Percentiles rank a stretch among this genome's conserved stretches.
Conservation (phyloP, 495 filamentous ascomycete species). For the Aspergillus baeticus region DNA sequence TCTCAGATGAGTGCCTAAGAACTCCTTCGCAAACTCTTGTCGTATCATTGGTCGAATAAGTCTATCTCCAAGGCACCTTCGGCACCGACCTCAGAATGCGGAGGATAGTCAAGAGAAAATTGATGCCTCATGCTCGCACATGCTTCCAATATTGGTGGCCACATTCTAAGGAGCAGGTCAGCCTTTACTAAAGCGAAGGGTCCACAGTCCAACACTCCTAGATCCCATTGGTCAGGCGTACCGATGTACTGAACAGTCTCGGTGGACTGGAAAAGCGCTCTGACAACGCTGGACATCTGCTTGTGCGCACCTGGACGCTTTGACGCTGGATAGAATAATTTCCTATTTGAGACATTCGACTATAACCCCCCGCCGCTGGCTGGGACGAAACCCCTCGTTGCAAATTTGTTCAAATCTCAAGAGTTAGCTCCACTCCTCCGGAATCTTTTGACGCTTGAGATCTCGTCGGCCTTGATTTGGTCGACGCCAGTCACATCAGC, state of each 20-base stretch:
- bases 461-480: neutral
- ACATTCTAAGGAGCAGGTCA: too few species aligned
- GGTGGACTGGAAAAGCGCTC: neutral
- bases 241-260: conserved; percentile 1
- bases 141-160: neutral
- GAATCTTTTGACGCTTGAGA: neutral
- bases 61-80: neutral
- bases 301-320: neutral
- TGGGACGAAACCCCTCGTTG: neutral
- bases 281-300: neutral
- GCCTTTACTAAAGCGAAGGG: too few species aligned
- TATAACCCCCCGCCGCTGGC: neutral
- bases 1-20: neutral
- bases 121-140: neutral
- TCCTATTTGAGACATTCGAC: neutral
- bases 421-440: neutral
- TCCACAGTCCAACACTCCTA: neutral
- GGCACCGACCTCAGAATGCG: neutral
- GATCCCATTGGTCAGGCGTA: conserved; percentile 1
- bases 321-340: conserved; percentile 7
- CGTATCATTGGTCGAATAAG: neutral
- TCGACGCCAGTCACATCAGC: neutral
- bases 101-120: neutral
- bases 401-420: neutral
- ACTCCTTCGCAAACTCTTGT: neutral